These are phyloP conservation scores for Bigelowiella natans DNA, from an alignment of 78 protist species.

Conservation along the genomic window DNA sequence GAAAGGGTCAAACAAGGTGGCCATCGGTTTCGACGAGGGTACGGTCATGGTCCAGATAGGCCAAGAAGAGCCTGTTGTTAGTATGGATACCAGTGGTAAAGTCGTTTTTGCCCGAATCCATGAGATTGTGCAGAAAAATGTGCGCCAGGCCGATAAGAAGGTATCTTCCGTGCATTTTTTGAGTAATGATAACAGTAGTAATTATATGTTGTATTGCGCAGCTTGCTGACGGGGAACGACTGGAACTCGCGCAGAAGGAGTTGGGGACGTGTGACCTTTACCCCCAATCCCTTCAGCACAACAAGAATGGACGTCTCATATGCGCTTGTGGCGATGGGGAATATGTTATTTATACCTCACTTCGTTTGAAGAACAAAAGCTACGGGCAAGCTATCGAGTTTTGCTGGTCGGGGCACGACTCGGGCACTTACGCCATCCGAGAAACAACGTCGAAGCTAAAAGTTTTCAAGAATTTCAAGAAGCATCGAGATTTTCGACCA, in stretches of 20 bases:
- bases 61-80: slow-evolving; percentile 79
- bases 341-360: slow-evolving; percentile 84
- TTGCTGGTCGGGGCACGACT: slow-evolving; percentile 70
- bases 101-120: slow-evolving; percentile 69
- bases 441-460: slow-evolving; percentile 11
- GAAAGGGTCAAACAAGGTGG: slow-evolving; percentile 62
- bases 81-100: slow-evolving; percentile 87
- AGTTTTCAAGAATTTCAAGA: slow-evolving; percentile 78
- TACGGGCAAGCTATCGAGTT: slow-evolving; percentile 88
- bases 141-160: slow-evolving; percentile 3
- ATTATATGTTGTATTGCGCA: background rate
- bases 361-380: slow-evolving; percentile 56
- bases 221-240: slow-evolving; percentile 68
- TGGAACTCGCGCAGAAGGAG: slow-evolving; percentile 62
- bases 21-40: slow-evolving; percentile 88
- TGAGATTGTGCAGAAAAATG: slow-evolving; percentile 53
- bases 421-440: slow-evolving; percentile 44
- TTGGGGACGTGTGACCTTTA: slow-evolving; percentile 75
- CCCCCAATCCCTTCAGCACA: background rate
- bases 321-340: slow-evolving; percentile 91
- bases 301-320: background rate
- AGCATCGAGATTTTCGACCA: slow-evolving; percentile 40
- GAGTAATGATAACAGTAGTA: background rate
- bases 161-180: too few species aligned
- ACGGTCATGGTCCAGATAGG: slow-evolving; percentile 83